Conservation (phyloP, 2,329 filamentous ascomycete species). For the Neoarthrinium moseri region DNA sequence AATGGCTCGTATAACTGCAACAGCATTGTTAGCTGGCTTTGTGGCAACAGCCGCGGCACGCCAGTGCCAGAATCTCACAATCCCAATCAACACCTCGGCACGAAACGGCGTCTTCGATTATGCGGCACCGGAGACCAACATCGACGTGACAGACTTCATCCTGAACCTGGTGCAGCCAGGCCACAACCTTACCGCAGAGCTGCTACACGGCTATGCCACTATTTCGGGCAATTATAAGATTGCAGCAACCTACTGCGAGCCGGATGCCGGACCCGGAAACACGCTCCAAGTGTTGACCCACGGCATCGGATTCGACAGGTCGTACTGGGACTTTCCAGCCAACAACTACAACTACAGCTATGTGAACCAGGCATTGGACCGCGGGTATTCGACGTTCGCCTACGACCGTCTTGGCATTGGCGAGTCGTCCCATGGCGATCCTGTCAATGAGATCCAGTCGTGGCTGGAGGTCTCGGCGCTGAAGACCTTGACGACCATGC, state of each 20-base stretch:
- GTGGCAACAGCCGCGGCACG: constrained; percentile 23
- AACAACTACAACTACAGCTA: constrained; percentile 64
- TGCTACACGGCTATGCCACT: constrained; percentile 31
- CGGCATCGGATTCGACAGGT: constrained; percentile 54
- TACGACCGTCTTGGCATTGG: constrained; percentile 7
- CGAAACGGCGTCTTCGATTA: constrained; percentile 53
- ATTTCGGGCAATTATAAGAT: constrained; percentile 55
- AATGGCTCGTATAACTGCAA: constrained; percentile 1
- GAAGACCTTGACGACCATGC: constrained; percentile 46
- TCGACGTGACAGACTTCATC: constrained; percentile 56
- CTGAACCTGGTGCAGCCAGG: constrained; percentile 46
- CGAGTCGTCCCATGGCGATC: constrained; percentile 16
- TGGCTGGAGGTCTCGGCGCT: constrained; percentile 59
- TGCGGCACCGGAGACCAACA: constrained; percentile 42
- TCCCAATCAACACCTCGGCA: constrained; percentile 53
- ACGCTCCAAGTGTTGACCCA: constrained; percentile 49
- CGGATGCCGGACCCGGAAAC: constrained; percentile 40
- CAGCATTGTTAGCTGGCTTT: background rate
- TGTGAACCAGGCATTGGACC: constrained; percentile 42
- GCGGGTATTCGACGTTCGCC: constrained; percentile 5
- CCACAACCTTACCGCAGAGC: constrained; percentile 41
- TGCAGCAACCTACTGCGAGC: constrained; percentile 60
- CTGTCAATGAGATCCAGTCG: constrained; percentile 59
- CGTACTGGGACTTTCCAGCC: constrained; percentile 61
- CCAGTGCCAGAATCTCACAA: constrained; percentile 46